Conservation (phyloP, 164 flowering plant genomes). For the Stephania japonica region DNA sequence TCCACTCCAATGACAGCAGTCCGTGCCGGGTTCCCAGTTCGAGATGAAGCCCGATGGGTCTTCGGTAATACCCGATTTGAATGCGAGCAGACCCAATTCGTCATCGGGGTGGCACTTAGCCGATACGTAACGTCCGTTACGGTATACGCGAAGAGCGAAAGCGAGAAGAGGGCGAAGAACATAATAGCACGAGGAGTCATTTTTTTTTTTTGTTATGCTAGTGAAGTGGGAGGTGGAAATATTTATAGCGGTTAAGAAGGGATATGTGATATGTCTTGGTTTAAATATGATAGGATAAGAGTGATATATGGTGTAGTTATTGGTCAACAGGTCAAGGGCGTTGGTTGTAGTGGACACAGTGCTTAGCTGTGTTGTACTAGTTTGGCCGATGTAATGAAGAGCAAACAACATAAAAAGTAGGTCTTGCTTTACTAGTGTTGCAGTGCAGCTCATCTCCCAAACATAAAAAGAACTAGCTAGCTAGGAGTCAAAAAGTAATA, state of each 20-base stretch:
- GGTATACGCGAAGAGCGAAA: neutral
- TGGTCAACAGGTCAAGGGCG: neutral
- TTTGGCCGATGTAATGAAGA: too few relatives aligned
- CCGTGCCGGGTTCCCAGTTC: slow-evolving; percentile 55
- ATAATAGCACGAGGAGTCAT: neutral
- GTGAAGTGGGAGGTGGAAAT: neutral
- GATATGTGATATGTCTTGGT: too few relatives aligned
- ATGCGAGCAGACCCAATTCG: slow-evolving; percentile 42
- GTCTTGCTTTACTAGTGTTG: too few relatives aligned
- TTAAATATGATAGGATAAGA: too few relatives aligned
- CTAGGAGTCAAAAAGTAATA: too few relatives aligned
- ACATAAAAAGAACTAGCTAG: too few relatives aligned
- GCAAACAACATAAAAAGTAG: too few relatives aligned
- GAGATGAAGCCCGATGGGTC: slow-evolving; percentile 56
- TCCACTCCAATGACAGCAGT: slow-evolving; percentile 67
- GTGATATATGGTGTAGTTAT: neutral
- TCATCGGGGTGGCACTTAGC: slow-evolving; percentile 51
- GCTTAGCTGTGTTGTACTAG: too few relatives aligned
- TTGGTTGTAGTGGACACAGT: neutral
- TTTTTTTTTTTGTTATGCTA: neutral
- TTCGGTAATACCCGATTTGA: slow-evolving; percentile 48
- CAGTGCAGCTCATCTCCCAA: too few relatives aligned
- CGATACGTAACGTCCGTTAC: neutral
- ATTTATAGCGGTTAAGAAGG: neutral
- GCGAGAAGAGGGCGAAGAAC: neutral